These are phyloP conservation scores for Nemania sp. DNA, from an alignment of 2,329 filamentous ascomycete genomes.

Conservation along the genomic window DNA sequence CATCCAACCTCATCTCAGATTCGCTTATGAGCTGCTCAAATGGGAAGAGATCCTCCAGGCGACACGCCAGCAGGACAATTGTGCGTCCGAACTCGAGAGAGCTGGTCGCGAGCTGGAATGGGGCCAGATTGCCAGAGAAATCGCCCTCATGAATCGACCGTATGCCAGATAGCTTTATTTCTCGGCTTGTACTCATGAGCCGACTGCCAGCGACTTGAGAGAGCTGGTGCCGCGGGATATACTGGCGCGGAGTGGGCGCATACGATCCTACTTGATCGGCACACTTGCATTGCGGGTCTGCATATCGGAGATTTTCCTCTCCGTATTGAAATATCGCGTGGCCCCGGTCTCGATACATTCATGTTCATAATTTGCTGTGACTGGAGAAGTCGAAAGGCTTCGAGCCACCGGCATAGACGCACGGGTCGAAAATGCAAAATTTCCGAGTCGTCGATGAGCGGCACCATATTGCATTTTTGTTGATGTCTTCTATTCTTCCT, in stretches of 20 bases:
- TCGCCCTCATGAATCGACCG: conserved; percentile 93
- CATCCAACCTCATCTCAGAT: conserved; percentile 93
- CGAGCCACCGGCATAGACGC: background rate
- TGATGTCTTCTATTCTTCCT: too few species aligned
- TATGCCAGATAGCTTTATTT: conserved; percentile 66
- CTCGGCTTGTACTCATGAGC: background rate
- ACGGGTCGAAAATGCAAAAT: too few species aligned
- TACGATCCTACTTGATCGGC: background rate
- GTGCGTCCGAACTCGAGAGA: conserved; percentile 34
- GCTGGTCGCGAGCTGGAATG: conserved; percentile 85
- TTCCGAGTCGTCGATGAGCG: too few species aligned
- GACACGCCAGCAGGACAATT: conserved; percentile 49
- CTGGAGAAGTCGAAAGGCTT: background rate
- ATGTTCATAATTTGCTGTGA: background rate
- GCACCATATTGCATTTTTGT: too few species aligned
- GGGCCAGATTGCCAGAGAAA: conserved; percentile 83
- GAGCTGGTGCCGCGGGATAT: conserved; percentile 11
- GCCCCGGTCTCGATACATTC: background rate
- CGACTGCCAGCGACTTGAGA: background rate
- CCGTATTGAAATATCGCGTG: too few species aligned
- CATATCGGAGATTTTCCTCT: too few species aligned
- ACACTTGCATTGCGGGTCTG: background rate
- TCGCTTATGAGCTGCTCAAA: conserved; percentile 92
- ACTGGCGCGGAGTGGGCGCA: conserved; percentile 13
- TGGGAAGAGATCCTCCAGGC: conserved; percentile 82